phyloP scores from a whole-genome alignment of 257 asterid species.

The Solanum corneliomulleri region DNA sequence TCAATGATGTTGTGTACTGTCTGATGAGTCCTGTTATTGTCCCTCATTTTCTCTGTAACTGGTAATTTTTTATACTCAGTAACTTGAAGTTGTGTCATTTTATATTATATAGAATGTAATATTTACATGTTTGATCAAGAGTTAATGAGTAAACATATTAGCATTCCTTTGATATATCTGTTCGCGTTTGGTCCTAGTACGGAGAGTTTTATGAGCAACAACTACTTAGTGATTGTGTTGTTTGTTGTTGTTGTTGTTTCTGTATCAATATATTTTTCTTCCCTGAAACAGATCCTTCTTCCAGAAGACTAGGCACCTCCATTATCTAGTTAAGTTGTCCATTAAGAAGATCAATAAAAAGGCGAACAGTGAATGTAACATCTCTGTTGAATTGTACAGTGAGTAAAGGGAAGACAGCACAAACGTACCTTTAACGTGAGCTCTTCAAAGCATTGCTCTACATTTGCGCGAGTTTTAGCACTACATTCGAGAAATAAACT shows the following conservation, averaged over 20 bases:
- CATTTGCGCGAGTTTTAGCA: conserved; percentile 51
- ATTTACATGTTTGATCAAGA: background rate
- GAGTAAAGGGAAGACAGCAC: background rate
- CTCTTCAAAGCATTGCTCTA: conserved; percentile 50
- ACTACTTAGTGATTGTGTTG: conserved; percentile 14
- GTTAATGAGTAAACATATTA: background rate
- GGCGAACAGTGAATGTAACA: background rate
- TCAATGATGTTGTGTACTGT: background rate
- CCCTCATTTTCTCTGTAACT: background rate
- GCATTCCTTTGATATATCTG: background rate
- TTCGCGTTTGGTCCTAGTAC: background rate
- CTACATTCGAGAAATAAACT: conserved; percentile 54
- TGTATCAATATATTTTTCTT: conserved; percentile 74
- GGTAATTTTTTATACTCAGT: background rate
- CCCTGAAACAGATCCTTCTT: conserved; percentile 56
- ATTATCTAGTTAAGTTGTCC: conserved; percentile 39
- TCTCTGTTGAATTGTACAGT: background rate
- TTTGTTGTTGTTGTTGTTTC: conserved; percentile 50
- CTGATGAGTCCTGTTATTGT: background rate
- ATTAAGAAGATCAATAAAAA: background rate
- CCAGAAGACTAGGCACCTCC: conserved; percentile 82
- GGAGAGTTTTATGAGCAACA: conserved; percentile 54
- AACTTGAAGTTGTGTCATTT: background rate
- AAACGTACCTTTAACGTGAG: conserved; percentile 41
- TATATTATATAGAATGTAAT: too few relatives aligned